phyloP scores from a whole-genome alignment of 305 asterid genomes.

The Solanum hybrid region DNA sequence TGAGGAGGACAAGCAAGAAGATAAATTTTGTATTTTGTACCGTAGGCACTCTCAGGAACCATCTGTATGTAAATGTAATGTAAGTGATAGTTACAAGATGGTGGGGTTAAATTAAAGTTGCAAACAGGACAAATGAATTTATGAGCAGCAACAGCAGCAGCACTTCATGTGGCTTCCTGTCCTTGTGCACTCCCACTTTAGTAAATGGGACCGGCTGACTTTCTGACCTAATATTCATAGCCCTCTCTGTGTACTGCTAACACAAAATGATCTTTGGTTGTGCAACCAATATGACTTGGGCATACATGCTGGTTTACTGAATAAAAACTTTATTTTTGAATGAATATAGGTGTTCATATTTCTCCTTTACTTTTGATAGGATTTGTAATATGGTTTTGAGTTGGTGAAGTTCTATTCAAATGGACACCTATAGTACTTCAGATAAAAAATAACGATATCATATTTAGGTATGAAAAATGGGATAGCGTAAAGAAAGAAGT shows the following conservation, averaged over 20 bases:
- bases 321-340: background rate
- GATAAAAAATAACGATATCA: background rate
- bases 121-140: background rate
- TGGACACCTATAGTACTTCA: background rate
- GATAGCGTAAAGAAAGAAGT: background rate
- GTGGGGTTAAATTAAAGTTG: background rate
- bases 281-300: background rate
- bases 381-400: background rate
- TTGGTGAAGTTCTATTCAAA: background rate
- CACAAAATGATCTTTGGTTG: background rate
- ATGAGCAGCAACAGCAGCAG: constrained; percentile 1
- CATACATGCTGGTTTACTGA: background rate
- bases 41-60: background rate
- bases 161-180: background rate
- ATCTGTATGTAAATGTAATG: background rate
- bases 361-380: background rate
- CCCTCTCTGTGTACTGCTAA: background rate
- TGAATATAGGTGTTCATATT: background rate
- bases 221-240: background rate
- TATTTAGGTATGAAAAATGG: background rate
- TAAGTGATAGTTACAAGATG: background rate
- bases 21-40: background rate
- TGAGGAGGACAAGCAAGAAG: background rate
- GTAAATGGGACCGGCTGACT: background rate
- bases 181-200: constrained; percentile 2